phyloP scores from a whole-genome alignment of 148 eudicot species.

The Rhododendron ovatum region DNA sequence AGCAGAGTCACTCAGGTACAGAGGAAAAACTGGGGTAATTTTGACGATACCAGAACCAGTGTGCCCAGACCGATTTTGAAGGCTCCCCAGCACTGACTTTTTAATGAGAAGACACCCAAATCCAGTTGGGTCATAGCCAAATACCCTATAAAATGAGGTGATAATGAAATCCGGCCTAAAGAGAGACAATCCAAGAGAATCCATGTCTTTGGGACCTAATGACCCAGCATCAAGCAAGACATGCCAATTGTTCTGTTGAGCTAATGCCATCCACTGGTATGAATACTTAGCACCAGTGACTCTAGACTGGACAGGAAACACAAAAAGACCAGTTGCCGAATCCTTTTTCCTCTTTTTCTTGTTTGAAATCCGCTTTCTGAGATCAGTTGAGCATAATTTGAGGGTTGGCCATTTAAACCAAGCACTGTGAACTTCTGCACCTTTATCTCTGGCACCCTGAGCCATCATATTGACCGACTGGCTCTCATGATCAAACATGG shows the following conservation, averaged over 20 bases:
- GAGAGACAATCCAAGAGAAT: slow-evolving; percentile 85
- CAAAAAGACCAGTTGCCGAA: slow-evolving; percentile 80
- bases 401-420: slow-evolving; percentile 97
- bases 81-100: slow-evolving; percentile 80
- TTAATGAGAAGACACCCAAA: slow-evolving; percentile 96
- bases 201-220: slow-evolving; percentile 96
- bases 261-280: slow-evolving; percentile 98
- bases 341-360: slow-evolving; percentile 89
- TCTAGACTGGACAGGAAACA: slow-evolving; percentile 90
- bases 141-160: slow-evolving; percentile 87
- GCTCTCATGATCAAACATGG: slow-evolving; percentile 99
- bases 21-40: slow-evolving; percentile 80
- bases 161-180: slow-evolving; percentile 94
- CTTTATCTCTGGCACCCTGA: slow-evolving; percentile 81
- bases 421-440: slow-evolving; percentile 81
- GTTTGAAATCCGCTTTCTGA: slow-evolving; percentile 73
- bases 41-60: slow-evolving; percentile 89
- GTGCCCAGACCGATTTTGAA: slow-evolving; percentile 79
- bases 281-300: slow-evolving; percentile 97
- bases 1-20: slow-evolving; percentile 71
- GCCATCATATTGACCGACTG: slow-evolving; percentile 97
- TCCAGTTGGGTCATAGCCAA: slow-evolving; percentile 92
- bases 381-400: slow-evolving; percentile 80
- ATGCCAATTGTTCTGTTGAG: slow-evolving; percentile 96
- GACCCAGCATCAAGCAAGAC: slow-evolving; percentile 94